Percentiles rank a stretch among this genome's conserved stretches.
Conservation (phyloP, 495 filamentous ascomycete species). For the Penicillium simplicissimum region DNA sequence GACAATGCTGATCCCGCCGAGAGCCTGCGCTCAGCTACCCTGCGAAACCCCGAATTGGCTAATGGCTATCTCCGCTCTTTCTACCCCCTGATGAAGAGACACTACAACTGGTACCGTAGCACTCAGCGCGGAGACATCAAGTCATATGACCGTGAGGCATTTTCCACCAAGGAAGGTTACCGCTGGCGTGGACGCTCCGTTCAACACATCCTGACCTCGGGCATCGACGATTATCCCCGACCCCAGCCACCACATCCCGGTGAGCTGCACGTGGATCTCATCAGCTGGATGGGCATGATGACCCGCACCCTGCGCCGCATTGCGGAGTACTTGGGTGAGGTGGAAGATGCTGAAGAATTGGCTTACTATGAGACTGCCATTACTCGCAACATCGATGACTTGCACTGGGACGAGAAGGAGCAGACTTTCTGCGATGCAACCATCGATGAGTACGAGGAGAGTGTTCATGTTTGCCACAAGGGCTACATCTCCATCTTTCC, state of each 20-base stretch:
- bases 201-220: constrained; percentile 86
- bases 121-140: constrained; percentile 91
- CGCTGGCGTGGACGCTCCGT: constrained; percentile 92
- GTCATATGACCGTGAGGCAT: constrained; percentile 83
- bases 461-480: constrained; percentile 87
- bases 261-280: constrained; percentile 92
- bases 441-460: constrained; percentile 93
- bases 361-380: constrained; percentile 76
- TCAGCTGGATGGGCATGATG: constrained; percentile 98
- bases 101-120: constrained; percentile 91
- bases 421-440: constrained; percentile 93
- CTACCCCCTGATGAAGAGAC: constrained; percentile 88
- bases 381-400: constrained; percentile 82
- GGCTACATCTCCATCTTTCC: constrained; percentile 95
- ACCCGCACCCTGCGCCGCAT: constrained; percentile 76
- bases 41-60: constrained; percentile 67
- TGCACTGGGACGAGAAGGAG: constrained; percentile 83
- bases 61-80: constrained; percentile 73
- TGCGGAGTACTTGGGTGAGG: constrained; percentile 66
- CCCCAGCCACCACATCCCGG: constrained; percentile 96
- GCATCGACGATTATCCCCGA: constrained; percentile 93
- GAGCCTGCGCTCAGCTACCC: constrained; percentile 55
- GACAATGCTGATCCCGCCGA: constrained; percentile 29
- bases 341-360: constrained; percentile 73
- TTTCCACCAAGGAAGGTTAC: constrained; percentile 85